Evolutionary conservation across 1,139 yeast species (phyloP).

Genomic region (Yamadazyma songkhlaensis): DNA sequence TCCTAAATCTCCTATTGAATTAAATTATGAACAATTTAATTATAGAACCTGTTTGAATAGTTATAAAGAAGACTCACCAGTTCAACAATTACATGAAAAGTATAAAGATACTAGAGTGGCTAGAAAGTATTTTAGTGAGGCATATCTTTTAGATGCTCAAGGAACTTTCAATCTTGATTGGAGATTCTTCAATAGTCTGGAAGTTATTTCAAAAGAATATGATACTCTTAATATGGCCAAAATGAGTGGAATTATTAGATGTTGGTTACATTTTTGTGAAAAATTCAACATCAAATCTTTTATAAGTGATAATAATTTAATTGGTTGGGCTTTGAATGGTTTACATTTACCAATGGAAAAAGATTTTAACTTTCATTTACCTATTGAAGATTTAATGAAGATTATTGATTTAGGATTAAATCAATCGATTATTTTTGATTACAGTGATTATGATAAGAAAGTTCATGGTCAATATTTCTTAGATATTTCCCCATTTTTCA

Average conservation of each 20-base stretch:
- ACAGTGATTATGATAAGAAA: slow-evolving; percentile 12
- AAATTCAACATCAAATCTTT: slow-evolving; percentile 32
- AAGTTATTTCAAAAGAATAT: slow-evolving; percentile 16
- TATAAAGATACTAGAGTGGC: slow-evolving; percentile 14
- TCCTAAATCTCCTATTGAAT: slow-evolving; percentile 5
- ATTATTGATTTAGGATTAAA: slow-evolving; percentile 35
- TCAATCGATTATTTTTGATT: slow-evolving; percentile 40
- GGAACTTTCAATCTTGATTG: slow-evolving; percentile 36
- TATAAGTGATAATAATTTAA: slow-evolving; percentile 49
- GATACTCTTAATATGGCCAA: slow-evolving; percentile 24
- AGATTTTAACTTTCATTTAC: slow-evolving; percentile 53
- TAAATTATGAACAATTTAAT: slow-evolving; percentile 12
- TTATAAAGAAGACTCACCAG: slow-evolving; percentile 6
- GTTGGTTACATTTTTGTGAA: slow-evolving; percentile 32
- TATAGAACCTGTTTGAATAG: slow-evolving; percentile 4
- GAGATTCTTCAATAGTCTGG: slow-evolving; percentile 40
- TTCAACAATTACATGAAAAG: slow-evolving; percentile 8
- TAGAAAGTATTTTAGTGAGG: slow-evolving; percentile 53
- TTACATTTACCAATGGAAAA: slow-evolving; percentile 51
- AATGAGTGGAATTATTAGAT: slow-evolving; percentile 26
- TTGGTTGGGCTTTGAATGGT: slow-evolving; percentile 57
- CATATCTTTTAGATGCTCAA: slow-evolving; percentile 28
- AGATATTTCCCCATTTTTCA: slow-evolving; percentile 38
- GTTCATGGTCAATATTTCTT: slow-evolving; percentile 34
- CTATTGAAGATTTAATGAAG: slow-evolving; percentile 39